Percentiles rank a stretch among this genome's conserved stretches.
phyloP scores from a whole-genome alignment of 768 basidiomycete genomes.

The Rhodosporidiobolus sp. region DNA sequence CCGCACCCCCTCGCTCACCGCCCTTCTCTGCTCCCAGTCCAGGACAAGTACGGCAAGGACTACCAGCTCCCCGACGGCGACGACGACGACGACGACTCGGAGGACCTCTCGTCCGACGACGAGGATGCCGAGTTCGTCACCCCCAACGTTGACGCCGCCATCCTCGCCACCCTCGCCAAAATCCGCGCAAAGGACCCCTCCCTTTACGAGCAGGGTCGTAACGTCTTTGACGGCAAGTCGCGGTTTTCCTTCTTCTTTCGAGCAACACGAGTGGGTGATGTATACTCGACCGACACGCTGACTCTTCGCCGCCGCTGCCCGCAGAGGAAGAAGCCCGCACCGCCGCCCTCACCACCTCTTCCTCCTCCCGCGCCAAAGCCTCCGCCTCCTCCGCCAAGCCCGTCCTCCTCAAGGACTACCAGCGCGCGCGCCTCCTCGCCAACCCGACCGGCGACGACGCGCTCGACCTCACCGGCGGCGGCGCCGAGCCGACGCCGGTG shows the following conservation, averaged over 20 bases:
- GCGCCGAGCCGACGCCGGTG: conserved; percentile 62
- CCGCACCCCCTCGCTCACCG: not conserved
- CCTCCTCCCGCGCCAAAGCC: conserved; percentile 21
- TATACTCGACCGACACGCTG: no score
- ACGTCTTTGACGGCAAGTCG: conserved; percentile 70
- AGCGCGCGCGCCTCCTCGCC: conserved; percentile 49
- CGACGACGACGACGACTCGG: conserved; percentile 54
- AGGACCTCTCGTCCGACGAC: conserved; percentile 59
- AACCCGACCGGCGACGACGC: conserved; percentile 38
- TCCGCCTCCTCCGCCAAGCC: conserved; percentile 40
- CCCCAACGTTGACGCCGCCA: conserved; percentile 87
- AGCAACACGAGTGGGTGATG: no score
- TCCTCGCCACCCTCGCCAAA: conserved; percentile 79
- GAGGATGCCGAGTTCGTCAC: conserved; percentile 92
- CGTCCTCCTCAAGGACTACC: conserved; percentile 50
- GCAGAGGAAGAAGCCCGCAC: conserved; percentile 39
- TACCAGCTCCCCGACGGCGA: conserved; percentile 50
- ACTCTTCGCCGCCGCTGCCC: not conserved
- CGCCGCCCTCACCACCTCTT: conserved; percentile 3
- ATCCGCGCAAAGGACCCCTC: conserved; percentile 77
- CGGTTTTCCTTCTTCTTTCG: no score
- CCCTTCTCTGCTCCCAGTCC: conserved; percentile 55
- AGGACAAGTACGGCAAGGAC: conserved; percentile 65
- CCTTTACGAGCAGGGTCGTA: conserved; percentile 70
- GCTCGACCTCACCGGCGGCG: conserved; percentile 46